These are phyloP conservation scores for Casaregolazyma suthepensis DNA, from an alignment of 1,139 yeast species.

Conservation along the genomic window DNA sequence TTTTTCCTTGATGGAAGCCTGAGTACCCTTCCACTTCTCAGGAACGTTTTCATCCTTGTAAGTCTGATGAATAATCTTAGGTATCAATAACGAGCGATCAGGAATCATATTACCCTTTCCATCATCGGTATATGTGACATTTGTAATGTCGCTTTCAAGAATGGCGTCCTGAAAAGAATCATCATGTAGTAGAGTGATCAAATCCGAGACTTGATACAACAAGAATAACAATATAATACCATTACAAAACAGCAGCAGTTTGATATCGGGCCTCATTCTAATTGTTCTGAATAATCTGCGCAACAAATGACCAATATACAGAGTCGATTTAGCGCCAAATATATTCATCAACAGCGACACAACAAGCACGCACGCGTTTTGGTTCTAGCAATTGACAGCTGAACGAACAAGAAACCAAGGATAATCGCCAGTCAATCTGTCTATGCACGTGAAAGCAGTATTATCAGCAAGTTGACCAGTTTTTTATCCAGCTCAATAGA, in stretches of 20 bases:
- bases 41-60: slow-evolving; percentile 77
- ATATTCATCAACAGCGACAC: not conserved
- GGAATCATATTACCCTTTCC: slow-evolving; percentile 14
- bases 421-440: not conserved
- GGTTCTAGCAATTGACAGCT: not conserved
- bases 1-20: slow-evolving; percentile 62
- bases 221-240: slow-evolving; percentile 46
- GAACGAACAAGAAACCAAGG: not conserved
- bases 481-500: not conserved
- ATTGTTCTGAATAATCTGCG: not conserved
- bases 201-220: slow-evolving; percentile 61
- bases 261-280: slow-evolving; percentile 26
- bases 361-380: not conserved
- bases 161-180: slow-evolving; percentile 62
- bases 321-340: not conserved
- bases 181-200: slow-evolving; percentile 69
- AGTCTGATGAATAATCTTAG: slow-evolving; percentile 90
- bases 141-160: slow-evolving; percentile 48
- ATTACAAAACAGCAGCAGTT: slow-evolving; percentile 26
- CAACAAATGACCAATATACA: not conserved
- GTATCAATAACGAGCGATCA: slow-evolving; percentile 42
- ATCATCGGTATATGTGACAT: slow-evolving; percentile 17
- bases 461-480: not conserved
- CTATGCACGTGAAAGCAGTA: not conserved
- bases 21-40: slow-evolving; percentile 73